phyloP scores from a whole-genome alignment of 768 basidiomycete species.

The Pisolithus albus region DNA sequence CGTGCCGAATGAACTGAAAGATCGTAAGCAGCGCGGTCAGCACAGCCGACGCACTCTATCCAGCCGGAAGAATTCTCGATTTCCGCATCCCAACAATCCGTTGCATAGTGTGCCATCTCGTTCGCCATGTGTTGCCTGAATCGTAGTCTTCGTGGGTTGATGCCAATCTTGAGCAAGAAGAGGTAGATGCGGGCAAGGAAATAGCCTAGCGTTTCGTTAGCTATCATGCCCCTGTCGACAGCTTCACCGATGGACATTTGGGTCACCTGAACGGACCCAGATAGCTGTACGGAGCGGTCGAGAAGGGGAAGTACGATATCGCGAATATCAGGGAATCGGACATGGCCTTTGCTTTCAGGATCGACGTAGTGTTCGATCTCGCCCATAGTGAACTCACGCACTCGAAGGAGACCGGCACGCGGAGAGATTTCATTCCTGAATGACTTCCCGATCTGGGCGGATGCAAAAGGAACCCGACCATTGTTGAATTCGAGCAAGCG shows the following conservation, averaged over 20 bases:
- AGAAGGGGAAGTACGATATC: conserved; percentile 71
- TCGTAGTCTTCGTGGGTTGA: conserved; percentile 73
- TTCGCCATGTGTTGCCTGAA: conserved; percentile 99
- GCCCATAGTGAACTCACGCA: conserved; percentile 99
- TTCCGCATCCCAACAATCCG: conserved; percentile 99
- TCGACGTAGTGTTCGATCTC: conserved; percentile 99
- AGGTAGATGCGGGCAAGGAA: conserved; percentile 89
- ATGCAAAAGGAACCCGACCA: conserved; percentile 91
- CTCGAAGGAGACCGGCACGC: conserved; percentile 90
- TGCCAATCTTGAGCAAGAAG: conserved; percentile 87
- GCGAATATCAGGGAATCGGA: conserved; percentile 74
- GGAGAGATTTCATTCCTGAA: conserved; percentile 99
- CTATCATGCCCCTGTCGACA: conserved; percentile 77
- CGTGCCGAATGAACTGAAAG: conserved; percentile 78
- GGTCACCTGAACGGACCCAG: conserved; percentile 58
- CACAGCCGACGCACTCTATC: conserved; percentile 99
- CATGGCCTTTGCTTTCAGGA: conserved; percentile 84
- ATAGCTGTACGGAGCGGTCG: conserved; percentile 74
- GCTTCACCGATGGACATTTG: conserved; percentile 83
- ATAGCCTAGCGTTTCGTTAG: conserved; percentile 97
- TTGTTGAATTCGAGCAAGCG: conserved; percentile 98
- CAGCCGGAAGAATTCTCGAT: conserved; percentile 81
- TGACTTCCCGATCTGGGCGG: conserved; percentile 90
- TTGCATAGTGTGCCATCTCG: conserved; percentile 99
- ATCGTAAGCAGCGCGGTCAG: conserved; percentile 97